Base-by-base conservation (phyloP, 805 yeast genomes). In the Yamadazyma paraphyllophila region DNA sequence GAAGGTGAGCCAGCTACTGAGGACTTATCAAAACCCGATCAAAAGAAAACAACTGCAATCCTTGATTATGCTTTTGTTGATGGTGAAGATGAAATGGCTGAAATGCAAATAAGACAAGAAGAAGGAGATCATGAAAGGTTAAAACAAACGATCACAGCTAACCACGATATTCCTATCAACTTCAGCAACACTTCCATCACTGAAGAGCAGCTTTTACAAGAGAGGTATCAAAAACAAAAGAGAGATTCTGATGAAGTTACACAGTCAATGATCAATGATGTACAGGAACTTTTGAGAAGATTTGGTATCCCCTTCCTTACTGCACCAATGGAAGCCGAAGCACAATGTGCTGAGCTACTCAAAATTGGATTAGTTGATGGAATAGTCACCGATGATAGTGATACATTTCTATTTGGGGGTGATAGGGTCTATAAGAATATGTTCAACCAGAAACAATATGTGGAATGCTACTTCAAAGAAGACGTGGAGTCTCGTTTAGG, bases 311-410 rank as follows among this genome's bases (percentile, higher is more conserved):
- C 99, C 0, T 94, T 81, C 54, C 77, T 94, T 8, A 88, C 96
- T 0, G 97, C 99, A 0, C 99, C 99, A 1, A 89, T 89, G 91
- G 99, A 94, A 65, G 99, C 99, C 1, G 99, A 94, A 67, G 98
- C 99, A 0, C 99, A 94, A 59, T 94, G 99, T 67, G 97, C 96
- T 0, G 88, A 85, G 52, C 66, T 94, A 6, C 63, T 81, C 33
- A 59, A 64, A n/a, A 62, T 90, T 16, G 80, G 77, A 0, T 69
- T 94, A 14, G 97, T 92, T 3, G 98, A 94, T 63, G 99, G 99
- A 0, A 85, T 94, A 5, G 83, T 94, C 17, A 94, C 99, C 0
- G 99, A 94, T 66, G 99, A 94, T 70, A 88, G 96, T 53, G 99
- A 94, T 76, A 90, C 96, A 41, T 94, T 94, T 55, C 64, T 94